These are phyloP conservation scores for Marsdenia floribunda DNA, from an alignment of 257 asterid species.

Conservation along the genomic window DNA sequence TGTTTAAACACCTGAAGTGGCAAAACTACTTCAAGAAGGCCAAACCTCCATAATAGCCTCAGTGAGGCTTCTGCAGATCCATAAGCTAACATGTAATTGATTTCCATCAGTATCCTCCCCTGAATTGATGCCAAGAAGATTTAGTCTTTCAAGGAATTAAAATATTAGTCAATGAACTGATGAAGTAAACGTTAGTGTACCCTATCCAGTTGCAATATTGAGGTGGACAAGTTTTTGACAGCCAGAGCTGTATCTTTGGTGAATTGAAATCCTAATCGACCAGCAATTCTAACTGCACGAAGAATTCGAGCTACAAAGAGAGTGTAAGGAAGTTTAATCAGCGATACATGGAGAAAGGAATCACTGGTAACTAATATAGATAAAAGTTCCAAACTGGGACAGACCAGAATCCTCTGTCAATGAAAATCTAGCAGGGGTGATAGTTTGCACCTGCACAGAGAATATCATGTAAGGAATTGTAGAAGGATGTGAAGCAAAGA, in stretches of 20 bases:
- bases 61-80: constrained; percentile 87
- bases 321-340: constrained; percentile 2
- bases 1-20: constrained; percentile 59
- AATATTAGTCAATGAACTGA: constrained; percentile 13
- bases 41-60: constrained; percentile 76
- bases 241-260: constrained; percentile 66
- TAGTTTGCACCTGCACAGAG: constrained; percentile 60
- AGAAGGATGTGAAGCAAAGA: constrained; percentile 10
- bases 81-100: constrained; percentile 85
- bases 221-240: constrained; percentile 45
- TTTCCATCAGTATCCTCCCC: constrained; percentile 94
- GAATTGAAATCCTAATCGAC: constrained; percentile 58
- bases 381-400: constrained; percentile 9
- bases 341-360: constrained; percentile 1
- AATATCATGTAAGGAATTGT: constrained; percentile 20
- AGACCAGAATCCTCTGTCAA: constrained; percentile 76
- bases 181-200: constrained; percentile 28
- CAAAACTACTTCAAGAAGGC: constrained; percentile 68
- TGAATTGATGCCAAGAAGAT: constrained; percentile 17
- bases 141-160: background rate
- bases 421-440: constrained; percentile 57
- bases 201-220: constrained; percentile 68
- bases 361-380: background rate
- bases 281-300: constrained; percentile 82
- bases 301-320: constrained; percentile 69